A percentile compares a stretch with the other conserved stretches of the same genome.
Conservation (phyloP, 768 basidiomycete species). For the Rossbeevera mucosa region DNA sequence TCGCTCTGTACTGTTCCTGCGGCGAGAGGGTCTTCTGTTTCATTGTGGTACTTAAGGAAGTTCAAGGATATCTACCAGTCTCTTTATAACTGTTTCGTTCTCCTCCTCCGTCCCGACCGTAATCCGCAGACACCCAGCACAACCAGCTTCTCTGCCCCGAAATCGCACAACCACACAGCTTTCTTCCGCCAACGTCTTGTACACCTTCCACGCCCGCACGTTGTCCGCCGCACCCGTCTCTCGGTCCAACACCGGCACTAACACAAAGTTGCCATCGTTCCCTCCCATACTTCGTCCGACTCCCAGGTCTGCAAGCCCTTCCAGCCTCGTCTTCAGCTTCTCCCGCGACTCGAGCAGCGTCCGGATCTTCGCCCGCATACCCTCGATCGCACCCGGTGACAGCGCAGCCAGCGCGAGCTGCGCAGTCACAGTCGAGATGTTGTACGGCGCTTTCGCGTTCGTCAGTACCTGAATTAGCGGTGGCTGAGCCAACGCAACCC, state of each 20-base stretch:
- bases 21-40: slow-evolving; percentile 54
- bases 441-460: slow-evolving; percentile 98
- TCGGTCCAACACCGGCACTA: slow-evolving; percentile 11
- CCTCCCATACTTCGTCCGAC: slow-evolving; percentile 71
- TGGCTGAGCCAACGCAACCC: slow-evolving; percentile 85
- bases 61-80: too few species aligned
- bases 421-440: slow-evolving; percentile 88
- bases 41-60: too few species aligned
- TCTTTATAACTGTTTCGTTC: slow-evolving; percentile 55
- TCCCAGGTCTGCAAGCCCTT: slow-evolving; percentile 44
- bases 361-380: slow-evolving; percentile 62
- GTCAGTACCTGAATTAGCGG: slow-evolving; percentile 85
- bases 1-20: slow-evolving; percentile 58
- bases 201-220: slow-evolving; percentile 56
- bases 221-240: slow-evolving; percentile 47
- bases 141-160: slow-evolving; percentile 82
- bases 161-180: slow-evolving; percentile 88
- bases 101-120: slow-evolving; percentile 86
- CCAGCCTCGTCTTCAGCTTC: slow-evolving; percentile 48
- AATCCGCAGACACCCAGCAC: slow-evolving; percentile 80
- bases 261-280: slow-evolving; percentile 79
- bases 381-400: slow-evolving; percentile 52
- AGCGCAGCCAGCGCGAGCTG: slow-evolving; percentile 77
- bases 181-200: slow-evolving; percentile 79
- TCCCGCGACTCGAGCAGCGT: slow-evolving; percentile 57